These are phyloP conservation scores for Candida boleticola DNA, from an alignment of 805 yeast genomes.

Conservation along the genomic window DNA sequence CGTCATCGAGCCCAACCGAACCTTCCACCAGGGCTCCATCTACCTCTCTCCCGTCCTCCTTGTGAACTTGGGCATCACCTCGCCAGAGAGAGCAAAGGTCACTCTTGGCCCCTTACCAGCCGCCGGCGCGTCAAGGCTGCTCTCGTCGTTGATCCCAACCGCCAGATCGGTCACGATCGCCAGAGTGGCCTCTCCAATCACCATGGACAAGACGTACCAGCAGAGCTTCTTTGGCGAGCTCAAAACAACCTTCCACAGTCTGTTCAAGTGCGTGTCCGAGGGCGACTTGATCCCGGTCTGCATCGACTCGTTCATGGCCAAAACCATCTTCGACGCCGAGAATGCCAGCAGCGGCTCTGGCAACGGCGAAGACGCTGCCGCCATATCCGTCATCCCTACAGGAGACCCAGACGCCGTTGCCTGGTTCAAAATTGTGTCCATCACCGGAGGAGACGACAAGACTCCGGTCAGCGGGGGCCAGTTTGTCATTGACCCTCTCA, in stretches of 20 bases:
- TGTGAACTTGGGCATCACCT: slow-evolving; percentile 45
- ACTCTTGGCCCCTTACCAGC: not conserved
- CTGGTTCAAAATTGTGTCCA: slow-evolving; percentile 75
- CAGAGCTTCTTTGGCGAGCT: slow-evolving; percentile 59
- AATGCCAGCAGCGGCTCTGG: slow-evolving; percentile 17
- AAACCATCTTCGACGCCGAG: slow-evolving; percentile 44
- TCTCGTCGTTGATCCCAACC: slow-evolving; percentile 35
- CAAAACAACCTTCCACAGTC: slow-evolving; percentile 57
- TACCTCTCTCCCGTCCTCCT: slow-evolving; percentile 64
- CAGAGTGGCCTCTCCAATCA: slow-evolving; percentile 64
- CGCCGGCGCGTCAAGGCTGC: slow-evolving; percentile 4
- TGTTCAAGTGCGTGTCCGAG: slow-evolving; percentile 55
- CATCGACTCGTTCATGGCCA: slow-evolving; percentile 66
- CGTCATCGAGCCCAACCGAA: slow-evolving; percentile 59
- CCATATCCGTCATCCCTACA: slow-evolving; percentile 41
- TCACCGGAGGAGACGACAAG: slow-evolving; percentile 27
- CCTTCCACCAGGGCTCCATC: slow-evolving; percentile 35
- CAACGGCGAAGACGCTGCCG: slow-evolving; percentile 16
- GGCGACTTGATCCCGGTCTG: slow-evolving; percentile 76
- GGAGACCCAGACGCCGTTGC: slow-evolving; percentile 73
- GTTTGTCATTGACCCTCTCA: slow-evolving; percentile 61
- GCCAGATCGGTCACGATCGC: slow-evolving; percentile 68
- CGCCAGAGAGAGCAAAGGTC: slow-evolving; percentile 6
- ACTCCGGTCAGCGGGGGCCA: slow-evolving; percentile 23
- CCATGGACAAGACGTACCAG: slow-evolving; percentile 64